These are phyloP conservation scores for Nymphaea thermarum DNA, from an alignment of 164 flowering plant genomes.

Conservation along the genomic window DNA sequence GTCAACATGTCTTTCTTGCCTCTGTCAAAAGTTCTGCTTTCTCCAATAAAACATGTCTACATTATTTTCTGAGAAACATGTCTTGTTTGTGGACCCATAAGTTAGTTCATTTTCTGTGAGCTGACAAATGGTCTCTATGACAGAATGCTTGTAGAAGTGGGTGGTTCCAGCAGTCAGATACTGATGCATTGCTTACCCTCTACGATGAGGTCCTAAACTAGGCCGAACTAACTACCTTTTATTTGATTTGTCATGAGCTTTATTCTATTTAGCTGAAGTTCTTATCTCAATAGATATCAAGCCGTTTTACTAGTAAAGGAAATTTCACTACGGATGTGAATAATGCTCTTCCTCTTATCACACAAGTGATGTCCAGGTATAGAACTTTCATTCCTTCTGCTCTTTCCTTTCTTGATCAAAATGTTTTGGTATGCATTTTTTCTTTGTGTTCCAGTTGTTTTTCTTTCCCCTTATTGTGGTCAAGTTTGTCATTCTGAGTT, in stretches of 20 bases:
- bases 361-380: slow-evolving; percentile 51
- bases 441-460: background rate
- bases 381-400: background rate
- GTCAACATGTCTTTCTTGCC: background rate
- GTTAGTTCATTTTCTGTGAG: too few relatives aligned
- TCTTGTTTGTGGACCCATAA: too few relatives aligned
- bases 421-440: background rate
- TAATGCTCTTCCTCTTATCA: slow-evolving; percentile 13
- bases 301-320: slow-evolving; percentile 25
- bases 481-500: too few relatives aligned
- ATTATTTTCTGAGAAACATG: too few relatives aligned
- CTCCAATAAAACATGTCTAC: background rate
- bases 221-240: background rate
- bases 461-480: background rate
- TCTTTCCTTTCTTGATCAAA: background rate
- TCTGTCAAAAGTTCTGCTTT: background rate
- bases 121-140: slow-evolving; percentile 3
- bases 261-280: slow-evolving; percentile 1
- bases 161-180: slow-evolving; percentile 52
- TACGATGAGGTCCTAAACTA: slow-evolving; percentile 40
- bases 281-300: slow-evolving; percentile 26
- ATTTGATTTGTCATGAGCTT: background rate
- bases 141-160: slow-evolving; percentile 64
- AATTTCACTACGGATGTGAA: slow-evolving; percentile 16
- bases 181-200: slow-evolving; percentile 36